Base-by-base conservation (phyloP, 441 rosid species). In the Theobroma grandiflorum region DNA sequence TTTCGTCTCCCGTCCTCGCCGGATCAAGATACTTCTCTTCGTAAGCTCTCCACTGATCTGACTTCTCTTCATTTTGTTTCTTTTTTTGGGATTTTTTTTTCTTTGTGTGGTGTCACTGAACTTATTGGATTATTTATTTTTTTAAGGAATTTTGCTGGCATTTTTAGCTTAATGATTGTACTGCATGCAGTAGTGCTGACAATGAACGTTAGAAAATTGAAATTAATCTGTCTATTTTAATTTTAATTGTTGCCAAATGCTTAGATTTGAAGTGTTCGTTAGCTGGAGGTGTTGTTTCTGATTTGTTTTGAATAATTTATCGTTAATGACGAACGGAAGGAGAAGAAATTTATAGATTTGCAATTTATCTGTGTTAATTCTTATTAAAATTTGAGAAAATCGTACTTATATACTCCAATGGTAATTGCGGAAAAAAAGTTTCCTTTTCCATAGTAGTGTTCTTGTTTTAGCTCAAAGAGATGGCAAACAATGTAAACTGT, bases 1-100 rank as follows among this genome's bases (percentile, higher is more conserved):
- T 78, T 84, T 83, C 84, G 43, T 78, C 58, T 68, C 57, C 58
- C 8, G 74, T 49, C 68, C 84, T 85, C 83, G 58, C 84, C 86
- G 81, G 93, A 89, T 92, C 95, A 87, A 79, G 90, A 80, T 80
- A 85, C 85, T 80, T 81, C 65, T 81, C 86, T 86, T 77, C 74
- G 99, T 95, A 90, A 91, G 99, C 85, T 88, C 71, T 73, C 82
- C 57, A 18, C 71, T 77, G 82, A 81, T 82, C 55, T 76, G 6
- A 72, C 63, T 62, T 80, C 84, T 61, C 3, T 79, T 76, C 79
- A 37, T 74, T 86, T 66, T 74, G n/a, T 49, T 43, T 40, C 4
- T 10, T 16, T 55, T 75, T 8, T 61, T 43, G 20, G 47, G 45
- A 52, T 14, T n/a, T 80, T 3, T 12, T 57, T 7, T 74, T 52